These are phyloP conservation scores for Candida sp. DNA, from an alignment of 1,139 yeast species.

Conservation along the genomic window DNA sequence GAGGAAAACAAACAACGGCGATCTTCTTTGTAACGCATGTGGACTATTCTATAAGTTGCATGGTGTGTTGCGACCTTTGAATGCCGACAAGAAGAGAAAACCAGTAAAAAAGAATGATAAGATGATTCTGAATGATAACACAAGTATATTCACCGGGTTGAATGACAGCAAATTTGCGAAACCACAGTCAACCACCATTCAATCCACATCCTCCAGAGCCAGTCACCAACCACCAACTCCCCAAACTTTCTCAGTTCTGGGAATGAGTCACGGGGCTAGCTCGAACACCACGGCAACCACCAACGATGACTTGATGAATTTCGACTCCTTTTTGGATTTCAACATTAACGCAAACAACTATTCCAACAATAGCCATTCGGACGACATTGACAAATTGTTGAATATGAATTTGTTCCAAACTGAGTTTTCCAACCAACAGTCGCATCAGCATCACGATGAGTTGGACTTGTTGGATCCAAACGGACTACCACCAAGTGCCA, in stretches of 20 bases:
- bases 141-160: slow-evolving; percentile 27
- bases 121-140: slow-evolving; percentile 26
- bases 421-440: slow-evolving; percentile 27
- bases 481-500: slow-evolving; percentile 10
- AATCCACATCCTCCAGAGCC: background rate
- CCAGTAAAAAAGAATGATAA: slow-evolving; percentile 19
- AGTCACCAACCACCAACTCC: background rate
- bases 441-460: slow-evolving; percentile 16
- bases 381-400: slow-evolving; percentile 45
- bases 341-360: slow-evolving; percentile 7
- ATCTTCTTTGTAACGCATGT: slow-evolving; percentile 51
- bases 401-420: slow-evolving; percentile 45
- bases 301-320: slow-evolving; percentile 15
- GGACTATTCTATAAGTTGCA: slow-evolving; percentile 51
- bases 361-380: slow-evolving; percentile 18
- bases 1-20: slow-evolving; percentile 50
- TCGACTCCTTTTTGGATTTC: slow-evolving; percentile 18
- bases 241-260: too few species aligned
- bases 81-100: slow-evolving; percentile 14
- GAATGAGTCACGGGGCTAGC: too few species aligned
- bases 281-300: too few species aligned
- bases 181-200: background rate
- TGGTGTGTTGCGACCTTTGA: slow-evolving; percentile 49
- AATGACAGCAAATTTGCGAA: slow-evolving; percentile 4
- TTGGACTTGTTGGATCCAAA: slow-evolving; percentile 14